These are phyloP conservation scores for Amanita phalloides DNA, from an alignment of 768 basidiomycete species.

Conservation along the genomic window DNA sequence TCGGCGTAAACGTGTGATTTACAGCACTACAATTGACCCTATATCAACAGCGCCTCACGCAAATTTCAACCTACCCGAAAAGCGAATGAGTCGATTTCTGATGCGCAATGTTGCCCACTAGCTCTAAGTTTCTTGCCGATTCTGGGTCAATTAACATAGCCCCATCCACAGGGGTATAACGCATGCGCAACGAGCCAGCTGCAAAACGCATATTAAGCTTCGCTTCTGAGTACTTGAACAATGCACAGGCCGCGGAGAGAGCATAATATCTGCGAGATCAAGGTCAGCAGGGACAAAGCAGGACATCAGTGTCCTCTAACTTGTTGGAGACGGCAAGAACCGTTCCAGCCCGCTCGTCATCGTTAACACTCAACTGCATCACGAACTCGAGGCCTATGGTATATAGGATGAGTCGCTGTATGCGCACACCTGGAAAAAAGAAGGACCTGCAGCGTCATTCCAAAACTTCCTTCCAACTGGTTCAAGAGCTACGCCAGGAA, in stretches of 20 bases:
- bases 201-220: constrained; percentile 65
- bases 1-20: constrained; percentile 82
- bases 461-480: constrained; percentile 73
- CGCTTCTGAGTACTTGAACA: constrained; percentile 78
- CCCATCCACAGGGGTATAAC: constrained; percentile 74
- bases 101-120: constrained; percentile 64
- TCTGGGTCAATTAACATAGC: constrained; percentile 94
- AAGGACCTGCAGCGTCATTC: constrained; percentile 69
- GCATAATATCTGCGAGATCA: constrained; percentile 63
- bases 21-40: constrained; percentile 34
- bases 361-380: constrained; percentile 65
- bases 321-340: constrained; percentile 74
- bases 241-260: constrained; percentile 72
- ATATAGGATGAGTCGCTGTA: neutral
- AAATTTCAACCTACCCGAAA: constrained; percentile 46
- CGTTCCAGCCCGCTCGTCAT: constrained; percentile 73
- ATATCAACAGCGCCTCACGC: neutral
- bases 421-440: neutral
- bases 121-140: constrained; percentile 79
- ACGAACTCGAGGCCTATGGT: constrained; percentile 61
- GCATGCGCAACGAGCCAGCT: constrained; percentile 56
- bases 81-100: constrained; percentile 67
- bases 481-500: constrained; percentile 55
- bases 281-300: constrained; percentile 7
- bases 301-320: constrained; percentile 33